Evolutionary conservation across 2,329 filamentous ascomycete species (phyloP).

Genomic region (Xylariaceae sp.): DNA sequence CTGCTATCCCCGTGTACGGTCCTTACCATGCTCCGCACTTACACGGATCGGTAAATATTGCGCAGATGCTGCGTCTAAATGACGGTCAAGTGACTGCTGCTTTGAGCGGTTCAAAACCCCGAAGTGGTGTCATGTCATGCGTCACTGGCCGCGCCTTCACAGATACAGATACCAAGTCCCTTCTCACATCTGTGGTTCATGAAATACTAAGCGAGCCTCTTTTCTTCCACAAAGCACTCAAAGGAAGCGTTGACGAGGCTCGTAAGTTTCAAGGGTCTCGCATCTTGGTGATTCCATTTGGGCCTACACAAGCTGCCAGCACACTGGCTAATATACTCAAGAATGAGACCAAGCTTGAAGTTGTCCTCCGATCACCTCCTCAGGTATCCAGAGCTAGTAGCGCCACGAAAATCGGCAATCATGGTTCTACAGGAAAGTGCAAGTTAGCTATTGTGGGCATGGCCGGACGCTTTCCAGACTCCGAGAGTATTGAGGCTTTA

Average conservation of each 20-base stretch:
- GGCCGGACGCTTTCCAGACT: slow-evolving; percentile 72
- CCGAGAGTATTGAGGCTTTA: slow-evolving; percentile 65
- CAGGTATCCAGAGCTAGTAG: slow-evolving; percentile 33
- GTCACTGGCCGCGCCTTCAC: slow-evolving; percentile 42
- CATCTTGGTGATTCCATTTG: slow-evolving; percentile 46
- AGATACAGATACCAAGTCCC: slow-evolving; percentile 37
- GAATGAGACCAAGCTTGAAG: slow-evolving; percentile 39
- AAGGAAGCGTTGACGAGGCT: slow-evolving; percentile 43
- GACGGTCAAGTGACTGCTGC: slow-evolving; percentile 36
- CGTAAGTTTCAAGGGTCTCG: slow-evolving; percentile 36
- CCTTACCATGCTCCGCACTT: slow-evolving; percentile 56
- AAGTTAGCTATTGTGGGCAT: slow-evolving; percentile 85
- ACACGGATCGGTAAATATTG: slow-evolving; percentile 42
- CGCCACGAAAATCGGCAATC: slow-evolving; percentile 40
- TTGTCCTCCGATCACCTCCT: slow-evolving; percentile 38
- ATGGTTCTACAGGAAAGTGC: slow-evolving; percentile 46
- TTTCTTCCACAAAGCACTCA: slow-evolving; percentile 44
- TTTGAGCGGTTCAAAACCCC: slow-evolving; percentile 40
- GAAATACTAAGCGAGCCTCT: slow-evolving; percentile 50
- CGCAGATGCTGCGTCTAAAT: slow-evolving; percentile 42
- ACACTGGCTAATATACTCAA: slow-evolving; percentile 43
- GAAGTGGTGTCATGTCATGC: slow-evolving; percentile 49
- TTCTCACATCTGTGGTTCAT: slow-evolving; percentile 41
- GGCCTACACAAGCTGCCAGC: slow-evolving; percentile 46
- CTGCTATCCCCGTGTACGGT: slow-evolving; percentile 50